These are phyloP conservation scores for Xylona heveae DNA, from an alignment of 495 filamentous ascomycete species.

Conservation along the genomic window DNA sequence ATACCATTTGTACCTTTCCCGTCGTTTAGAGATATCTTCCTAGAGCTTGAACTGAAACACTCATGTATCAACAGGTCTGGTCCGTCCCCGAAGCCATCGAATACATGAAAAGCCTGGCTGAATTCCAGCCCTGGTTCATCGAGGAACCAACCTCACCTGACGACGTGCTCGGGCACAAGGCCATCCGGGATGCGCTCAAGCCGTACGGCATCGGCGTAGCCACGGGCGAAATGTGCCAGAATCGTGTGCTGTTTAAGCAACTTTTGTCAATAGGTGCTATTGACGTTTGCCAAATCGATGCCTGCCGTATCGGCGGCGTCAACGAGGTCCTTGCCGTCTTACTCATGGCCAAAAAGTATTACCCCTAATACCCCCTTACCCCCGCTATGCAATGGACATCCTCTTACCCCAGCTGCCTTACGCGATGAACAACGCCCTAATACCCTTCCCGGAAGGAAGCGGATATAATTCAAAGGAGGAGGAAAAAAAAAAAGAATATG, in stretches of 20 bases:
- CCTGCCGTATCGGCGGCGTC: slow-evolving; percentile 76
- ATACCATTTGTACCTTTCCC: too few relatives aligned
- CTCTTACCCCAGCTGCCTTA: too few relatives aligned
- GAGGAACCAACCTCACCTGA: slow-evolving; percentile 93
- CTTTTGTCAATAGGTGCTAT: slow-evolving; percentile 58
- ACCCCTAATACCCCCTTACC: slow-evolving; percentile 1
- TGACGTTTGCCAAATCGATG: slow-evolving; percentile 79
- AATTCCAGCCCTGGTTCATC: slow-evolving; percentile 91
- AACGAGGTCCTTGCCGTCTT: slow-evolving; percentile 89
- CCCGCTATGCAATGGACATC: too few relatives aligned
- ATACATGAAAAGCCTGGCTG: slow-evolving; percentile 63
- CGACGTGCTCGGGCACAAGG: slow-evolving; percentile 75
- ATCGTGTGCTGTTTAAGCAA: slow-evolving; percentile 88
- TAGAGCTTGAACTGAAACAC: slow-evolving; percentile 1
- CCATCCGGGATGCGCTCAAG: slow-evolving; percentile 56
- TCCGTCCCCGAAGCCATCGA: slow-evolving; percentile 76
- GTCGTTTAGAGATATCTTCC: too few relatives aligned
- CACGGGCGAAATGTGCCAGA: slow-evolving; percentile 94
- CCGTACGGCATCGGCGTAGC: slow-evolving; percentile 66
- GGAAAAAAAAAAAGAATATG: too few relatives aligned
- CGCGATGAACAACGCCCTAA: too few relatives aligned
- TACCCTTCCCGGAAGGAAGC: too few relatives aligned
- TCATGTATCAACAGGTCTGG: slow-evolving; percentile 35
- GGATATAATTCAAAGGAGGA: too few relatives aligned
- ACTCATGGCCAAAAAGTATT: slow-evolving; percentile 64